Evolutionary conservation across 257 asterid species (phyloP).

Genomic region (Solanum virginianum): DNA sequence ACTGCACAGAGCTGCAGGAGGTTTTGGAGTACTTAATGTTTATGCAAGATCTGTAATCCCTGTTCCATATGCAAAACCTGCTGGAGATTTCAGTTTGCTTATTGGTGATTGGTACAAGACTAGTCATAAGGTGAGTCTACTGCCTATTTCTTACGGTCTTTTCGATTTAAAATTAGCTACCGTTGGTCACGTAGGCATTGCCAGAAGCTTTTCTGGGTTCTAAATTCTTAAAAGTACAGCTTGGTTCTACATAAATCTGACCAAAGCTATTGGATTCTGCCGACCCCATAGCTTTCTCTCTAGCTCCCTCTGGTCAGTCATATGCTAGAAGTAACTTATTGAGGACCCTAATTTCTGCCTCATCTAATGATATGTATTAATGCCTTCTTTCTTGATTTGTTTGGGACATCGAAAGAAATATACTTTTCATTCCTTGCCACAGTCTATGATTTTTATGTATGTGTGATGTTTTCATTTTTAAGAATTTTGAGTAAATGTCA

Average conservation of each 20-base stretch:
- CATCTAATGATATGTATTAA: not conserved
- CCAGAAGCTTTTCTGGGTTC: not conserved
- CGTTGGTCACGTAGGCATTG: not conserved
- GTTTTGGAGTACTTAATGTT: slow-evolving; percentile 55
- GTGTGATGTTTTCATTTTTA: not conserved
- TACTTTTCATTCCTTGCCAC: not conserved
- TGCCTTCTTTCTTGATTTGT: not conserved
- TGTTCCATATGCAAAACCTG: slow-evolving; percentile 60
- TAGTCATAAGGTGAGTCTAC: slow-evolving; percentile 37
- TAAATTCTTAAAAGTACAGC: not conserved
- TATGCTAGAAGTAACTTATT: not conserved
- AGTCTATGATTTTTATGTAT: not conserved
- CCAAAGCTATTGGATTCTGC: not conserved
- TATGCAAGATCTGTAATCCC: slow-evolving; percentile 66
- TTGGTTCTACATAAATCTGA: not conserved
- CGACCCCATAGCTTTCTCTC: not conserved
- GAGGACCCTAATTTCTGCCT: not conserved
- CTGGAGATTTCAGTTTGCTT: slow-evolving; percentile 56
- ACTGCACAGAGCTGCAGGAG: slow-evolving; percentile 74
- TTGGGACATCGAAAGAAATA: not conserved
- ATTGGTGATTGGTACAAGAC: slow-evolving; percentile 63
- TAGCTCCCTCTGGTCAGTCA: not conserved
- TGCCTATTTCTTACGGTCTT: not conserved
- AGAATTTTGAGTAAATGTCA: not conserved
- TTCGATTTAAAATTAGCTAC: not conserved